Conservation (phyloP, 805 yeast species). For the Limtongia smithiae region DNA sequence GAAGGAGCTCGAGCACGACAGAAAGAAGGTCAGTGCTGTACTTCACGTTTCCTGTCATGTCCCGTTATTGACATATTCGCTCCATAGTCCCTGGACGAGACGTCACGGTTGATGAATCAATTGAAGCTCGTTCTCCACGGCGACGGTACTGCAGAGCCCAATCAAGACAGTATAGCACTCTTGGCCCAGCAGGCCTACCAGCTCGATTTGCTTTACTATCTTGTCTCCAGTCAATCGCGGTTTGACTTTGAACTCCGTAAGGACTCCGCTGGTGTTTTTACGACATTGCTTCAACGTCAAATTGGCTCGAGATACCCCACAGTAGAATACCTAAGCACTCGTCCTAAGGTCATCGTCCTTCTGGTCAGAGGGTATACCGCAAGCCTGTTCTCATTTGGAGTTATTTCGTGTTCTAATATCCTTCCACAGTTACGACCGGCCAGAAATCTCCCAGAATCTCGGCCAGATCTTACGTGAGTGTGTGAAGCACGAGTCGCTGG, state of each 20-base stretch:
- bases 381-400: neutral
- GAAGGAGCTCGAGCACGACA: conserved; percentile 38
- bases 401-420: conserved; percentile 20
- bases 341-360: conserved; percentile 60
- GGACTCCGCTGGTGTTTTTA: conserved; percentile 69
- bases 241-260: conserved; percentile 89
- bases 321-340: conserved; percentile 70
- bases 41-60: too few relatives aligned
- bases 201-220: conserved; percentile 61
- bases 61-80: too few relatives aligned
- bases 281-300: conserved; percentile 72
- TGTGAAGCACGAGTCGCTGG: conserved; percentile 68
- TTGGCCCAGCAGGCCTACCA: conserved; percentile 77
- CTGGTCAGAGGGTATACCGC: conserved; percentile 45
- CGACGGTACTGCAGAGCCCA: conserved; percentile 50
- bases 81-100: conserved; percentile 67
- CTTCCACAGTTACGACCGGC: conserved; percentile 56
- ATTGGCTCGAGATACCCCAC: conserved; percentile 78
- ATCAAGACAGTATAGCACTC: conserved; percentile 70
- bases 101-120: conserved; percentile 59
- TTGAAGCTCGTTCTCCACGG: conserved; percentile 65
- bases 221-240: conserved; percentile 56
- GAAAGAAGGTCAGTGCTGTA: conserved; percentile 38
- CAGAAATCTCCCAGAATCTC: conserved; percentile 67
- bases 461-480: conserved; percentile 84